Evolutionary conservation across 768 basidiomycete species (phyloP), one percentile per base, ranked within the genome.

Genomic region (Suillus subluteus): DNA sequence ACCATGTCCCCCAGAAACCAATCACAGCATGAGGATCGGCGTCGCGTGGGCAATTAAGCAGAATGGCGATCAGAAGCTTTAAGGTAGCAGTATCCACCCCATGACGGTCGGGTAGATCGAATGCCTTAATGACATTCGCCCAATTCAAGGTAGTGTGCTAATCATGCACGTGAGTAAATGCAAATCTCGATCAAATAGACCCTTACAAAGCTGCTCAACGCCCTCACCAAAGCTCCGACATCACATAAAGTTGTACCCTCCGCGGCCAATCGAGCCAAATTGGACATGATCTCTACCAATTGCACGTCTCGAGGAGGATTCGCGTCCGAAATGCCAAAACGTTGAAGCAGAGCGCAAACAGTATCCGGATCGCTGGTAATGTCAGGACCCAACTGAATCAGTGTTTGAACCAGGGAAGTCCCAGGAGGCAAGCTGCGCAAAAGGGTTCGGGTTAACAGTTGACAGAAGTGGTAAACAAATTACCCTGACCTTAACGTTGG

Each of bases 31-130:
- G 93, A 9, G 86, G 87, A 58, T 89, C 91, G 48, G 81, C 85
- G 63, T 91, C 89, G 55, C 91, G 88, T 56, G 94, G 90, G 21
- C 91, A 88, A 70, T 94, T 91, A 65, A 92, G 83, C 26, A 98
- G 87, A 64, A 98, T 89, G 67, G 94, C 90, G 62, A 97, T 93
- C 71, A 98, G 80, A 61, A 98, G 85, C 72, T 96, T 95, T 70
- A 98, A 79, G 0, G 94, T 94, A 40, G 92, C 90, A 3, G 94
- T 96, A 75, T 97, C 95, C 16, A 95, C 92, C 7, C 92, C 91
- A 67, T 89, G 88, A 56, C 94, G 87, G 75, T 93, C 90, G 7
- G 90, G 83, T 78, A 88, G 85, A 82, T 99, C 97, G 73, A 97
- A 97, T 4, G 91, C 87, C 69, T 88, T 88, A 74, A 98, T 89